phyloP scores from a whole-genome alignment of 768 basidiomycete genomes.

The Kwoniella newhampshirensis region DNA sequence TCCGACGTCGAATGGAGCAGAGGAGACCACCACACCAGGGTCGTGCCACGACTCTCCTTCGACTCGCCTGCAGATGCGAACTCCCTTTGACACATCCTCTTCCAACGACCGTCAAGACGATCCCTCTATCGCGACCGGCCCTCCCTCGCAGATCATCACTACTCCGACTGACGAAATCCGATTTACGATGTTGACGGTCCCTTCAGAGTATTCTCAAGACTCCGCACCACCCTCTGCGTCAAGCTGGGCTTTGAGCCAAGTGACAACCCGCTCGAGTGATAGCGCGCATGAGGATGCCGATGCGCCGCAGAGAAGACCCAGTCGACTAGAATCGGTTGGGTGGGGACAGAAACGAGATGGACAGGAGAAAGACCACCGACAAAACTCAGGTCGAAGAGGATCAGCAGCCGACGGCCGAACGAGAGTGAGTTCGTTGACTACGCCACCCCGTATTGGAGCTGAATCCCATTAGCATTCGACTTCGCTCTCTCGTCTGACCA shows the following conservation, averaged over 20 bases:
- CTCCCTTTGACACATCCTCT: neutral
- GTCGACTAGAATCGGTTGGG: conserved; percentile 15
- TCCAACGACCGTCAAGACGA: neutral
- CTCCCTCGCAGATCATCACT: conserved; percentile 5
- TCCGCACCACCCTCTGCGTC: conserved; percentile 25
- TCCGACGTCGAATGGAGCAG: conserved; percentile 4
- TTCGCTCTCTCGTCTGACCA: conserved; percentile 17
- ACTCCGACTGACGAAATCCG: conserved; percentile 23
- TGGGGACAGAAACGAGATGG: conserved; percentile 19
- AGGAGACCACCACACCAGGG: conserved; percentile 6
- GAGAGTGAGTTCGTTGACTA: neutral
- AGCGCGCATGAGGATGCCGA: conserved; percentile 3
- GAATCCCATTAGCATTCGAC: conserved; percentile 4
- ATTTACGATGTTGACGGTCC: conserved; percentile 28
- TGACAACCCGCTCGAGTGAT: conserved; percentile 7
- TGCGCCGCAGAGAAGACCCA: conserved; percentile 6
- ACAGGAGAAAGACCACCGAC: neutral
- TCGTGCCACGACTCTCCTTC: neutral
- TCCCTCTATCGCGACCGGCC: neutral
- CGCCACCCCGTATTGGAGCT: too few relatives aligned
- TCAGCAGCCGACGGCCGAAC: neutral
- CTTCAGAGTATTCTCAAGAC: conserved; percentile 33
- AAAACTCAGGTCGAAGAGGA: neutral
- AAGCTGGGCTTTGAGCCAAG: conserved; percentile 15
- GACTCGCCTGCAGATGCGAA: neutral